Conservation (phyloP, 352 stramenopile species). For the Pythium periplocum region DNA sequence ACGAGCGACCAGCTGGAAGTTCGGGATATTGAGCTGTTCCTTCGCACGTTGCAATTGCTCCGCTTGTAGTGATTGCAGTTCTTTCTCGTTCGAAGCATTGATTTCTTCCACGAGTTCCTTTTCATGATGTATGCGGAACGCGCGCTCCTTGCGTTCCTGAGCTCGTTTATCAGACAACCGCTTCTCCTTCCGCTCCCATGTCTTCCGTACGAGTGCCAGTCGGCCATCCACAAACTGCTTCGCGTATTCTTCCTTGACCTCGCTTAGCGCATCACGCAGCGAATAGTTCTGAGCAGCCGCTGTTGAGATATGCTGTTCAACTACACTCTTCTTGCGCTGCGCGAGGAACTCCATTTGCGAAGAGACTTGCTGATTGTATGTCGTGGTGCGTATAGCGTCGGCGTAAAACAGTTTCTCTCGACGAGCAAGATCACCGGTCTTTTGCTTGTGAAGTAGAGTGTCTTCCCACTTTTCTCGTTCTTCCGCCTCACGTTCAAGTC, state of each 20-base stretch:
- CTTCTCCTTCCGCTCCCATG: constrained; percentile 60
- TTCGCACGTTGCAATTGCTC: constrained; percentile 23
- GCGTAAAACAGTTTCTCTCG: constrained; percentile 39
- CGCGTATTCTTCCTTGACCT: constrained; percentile 52
- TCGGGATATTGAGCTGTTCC: constrained; percentile 44
- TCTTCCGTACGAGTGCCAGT: constrained; percentile 57
- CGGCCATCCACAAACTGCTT: constrained; percentile 47
- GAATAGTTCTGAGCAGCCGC: background rate
- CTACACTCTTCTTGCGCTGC: constrained; percentile 31
- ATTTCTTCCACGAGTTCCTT: constrained; percentile 34
- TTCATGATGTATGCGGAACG: constrained; percentile 52
- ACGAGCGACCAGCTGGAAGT: constrained; percentile 40
- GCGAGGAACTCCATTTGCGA: constrained; percentile 68
- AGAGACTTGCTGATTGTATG: constrained; percentile 63
- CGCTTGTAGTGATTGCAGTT: constrained; percentile 24
- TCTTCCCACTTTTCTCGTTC: constrained; percentile 34
- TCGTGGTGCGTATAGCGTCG: constrained; percentile 51
- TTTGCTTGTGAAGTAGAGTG: constrained; percentile 23
- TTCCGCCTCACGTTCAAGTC: constrained; percentile 25
- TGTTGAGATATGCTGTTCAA: constrained; percentile 14
- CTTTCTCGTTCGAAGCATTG: constrained; percentile 22
- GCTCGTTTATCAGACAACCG: constrained; percentile 37
- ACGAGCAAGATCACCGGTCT: constrained; percentile 28
- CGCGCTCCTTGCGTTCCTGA: constrained; percentile 37
- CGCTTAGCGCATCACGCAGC: constrained; percentile 17